Evolutionary conservation across 257 asterid species (phyloP).

Genomic region (Lantana camara): DNA sequence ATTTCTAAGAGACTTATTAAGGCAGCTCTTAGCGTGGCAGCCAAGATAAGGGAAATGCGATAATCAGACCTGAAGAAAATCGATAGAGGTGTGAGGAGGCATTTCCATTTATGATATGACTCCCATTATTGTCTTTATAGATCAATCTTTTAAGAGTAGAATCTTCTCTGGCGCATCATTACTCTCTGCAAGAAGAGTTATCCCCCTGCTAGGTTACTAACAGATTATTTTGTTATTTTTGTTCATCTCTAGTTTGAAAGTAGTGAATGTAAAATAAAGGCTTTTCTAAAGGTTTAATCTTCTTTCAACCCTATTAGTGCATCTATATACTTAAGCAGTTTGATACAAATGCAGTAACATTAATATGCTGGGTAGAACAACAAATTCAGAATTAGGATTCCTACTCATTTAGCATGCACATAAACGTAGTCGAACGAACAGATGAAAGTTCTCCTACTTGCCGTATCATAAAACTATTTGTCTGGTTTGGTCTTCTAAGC

Average conservation of each 20-base stretch:
- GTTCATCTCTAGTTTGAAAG: constrained; percentile 9
- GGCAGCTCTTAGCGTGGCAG: constrained; percentile 78
- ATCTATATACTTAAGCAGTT: too few species aligned
- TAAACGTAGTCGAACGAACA: too few species aligned
- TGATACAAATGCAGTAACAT: neutral
- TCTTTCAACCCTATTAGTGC: too few species aligned
- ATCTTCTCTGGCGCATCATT: constrained; percentile 25
- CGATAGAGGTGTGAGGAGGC: constrained; percentile 87
- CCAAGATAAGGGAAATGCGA: constrained; percentile 93
- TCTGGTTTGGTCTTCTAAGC: too few species aligned
- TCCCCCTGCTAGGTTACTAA: constrained; percentile 31
- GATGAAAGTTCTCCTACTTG: too few species aligned
- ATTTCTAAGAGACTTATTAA: constrained; percentile 73
- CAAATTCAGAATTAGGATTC: too few species aligned
- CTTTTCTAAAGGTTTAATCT: neutral
- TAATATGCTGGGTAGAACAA: too few species aligned
- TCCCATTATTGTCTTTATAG: constrained; percentile 69
- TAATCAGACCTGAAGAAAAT: constrained; percentile 88
- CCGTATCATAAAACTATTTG: too few species aligned
- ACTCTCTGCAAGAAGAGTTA: constrained; percentile 52
- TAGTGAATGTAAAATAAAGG: neutral
- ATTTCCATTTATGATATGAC: constrained; percentile 95
- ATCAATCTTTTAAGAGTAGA: constrained; percentile 41
- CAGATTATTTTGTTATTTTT: neutral
- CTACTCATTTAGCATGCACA: too few species aligned